Evolutionary conservation across 2,329 filamentous ascomycete species (phyloP), one percentile per base, ranked within the genome.

Genomic region (Pestalotiopsis sp.): DNA sequence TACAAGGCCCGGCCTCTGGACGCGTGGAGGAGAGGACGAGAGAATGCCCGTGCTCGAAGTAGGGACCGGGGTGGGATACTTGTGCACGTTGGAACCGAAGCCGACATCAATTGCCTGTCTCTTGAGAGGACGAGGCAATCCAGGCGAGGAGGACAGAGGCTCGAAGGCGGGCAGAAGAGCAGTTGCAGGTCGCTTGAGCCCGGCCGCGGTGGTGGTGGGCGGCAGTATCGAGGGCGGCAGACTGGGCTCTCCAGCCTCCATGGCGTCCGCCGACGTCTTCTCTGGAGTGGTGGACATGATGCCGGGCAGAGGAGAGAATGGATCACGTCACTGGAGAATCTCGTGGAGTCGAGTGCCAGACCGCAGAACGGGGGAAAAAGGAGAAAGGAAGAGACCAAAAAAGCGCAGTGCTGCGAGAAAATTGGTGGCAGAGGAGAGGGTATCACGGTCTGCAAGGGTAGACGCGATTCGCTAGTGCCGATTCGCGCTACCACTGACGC

Each of bases 31-130:
- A 68, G 95, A 97, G 62, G 94, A 97, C 49, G 93, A 94, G 73
- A 97, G 85, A 75, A 98, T 93, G 76, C 93, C 93, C 60, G 95
- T 97, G 73, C 94, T 97, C 3, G 96, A 98, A 4, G 95, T 98
- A 23, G 95, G 95, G 70, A 97, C 88, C 1, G 96, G 96, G 2
- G 96, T 98, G 57, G 96, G 96, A 82, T 98, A 98, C 77, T 92
- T 94, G 73, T 86, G 85, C 68, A 85, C 85, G 73, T 82, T 83
- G 69, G 82, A 77, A 56, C 79, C 80, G 13, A 79, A 76, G 60
- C 75, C 73, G 38, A 74, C 75, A 17, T 78, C 73, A 41, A 76
- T 83, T 69, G 87, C 88, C 76, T 90, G 91, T 78, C 92, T 89
- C 83, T 94, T 95, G 63, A 83, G 78, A 6, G 91, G 87, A 67